phyloP scores from a whole-genome alignment of 1,139 yeast genomes.

The Groenewaldozyma sp. region DNA sequence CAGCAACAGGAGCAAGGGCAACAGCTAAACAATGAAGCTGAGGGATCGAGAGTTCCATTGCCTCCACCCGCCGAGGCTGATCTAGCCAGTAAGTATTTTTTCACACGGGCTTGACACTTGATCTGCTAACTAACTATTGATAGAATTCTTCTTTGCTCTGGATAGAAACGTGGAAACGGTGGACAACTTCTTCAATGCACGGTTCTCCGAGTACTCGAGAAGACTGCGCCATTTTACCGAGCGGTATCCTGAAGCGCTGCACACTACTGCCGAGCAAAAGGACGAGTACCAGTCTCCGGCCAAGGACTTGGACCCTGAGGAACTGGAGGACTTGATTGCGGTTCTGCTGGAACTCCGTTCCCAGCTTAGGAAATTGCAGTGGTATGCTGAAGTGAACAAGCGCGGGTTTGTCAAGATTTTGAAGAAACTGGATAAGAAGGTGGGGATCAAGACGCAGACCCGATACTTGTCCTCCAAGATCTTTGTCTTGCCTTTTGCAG shows the following conservation, averaged over 20 bases:
- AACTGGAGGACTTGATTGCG: constrained; percentile 66
- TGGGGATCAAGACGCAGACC: constrained; percentile 60
- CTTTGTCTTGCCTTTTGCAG: constrained; percentile 66
- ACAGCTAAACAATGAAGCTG: not conserved
- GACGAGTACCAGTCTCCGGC: constrained; percentile 10
- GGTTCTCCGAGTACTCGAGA: constrained; percentile 63
- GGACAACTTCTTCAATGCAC: constrained; percentile 65
- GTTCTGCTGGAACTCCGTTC: constrained; percentile 70
- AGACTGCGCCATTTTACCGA: constrained; percentile 41
- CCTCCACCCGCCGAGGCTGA: constrained; percentile 1
- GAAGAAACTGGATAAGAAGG: constrained; percentile 83
- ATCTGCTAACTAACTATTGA: too few species aligned
- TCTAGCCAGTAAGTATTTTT: too few species aligned
- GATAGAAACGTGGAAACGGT: constrained; percentile 80
- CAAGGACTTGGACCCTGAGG: constrained; percentile 44
- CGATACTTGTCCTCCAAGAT: constrained; percentile 62
- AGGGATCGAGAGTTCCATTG: not conserved
- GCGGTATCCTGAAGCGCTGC: constrained; percentile 19
- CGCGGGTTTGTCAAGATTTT: constrained; percentile 84
- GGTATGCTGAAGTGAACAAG: constrained; percentile 92
- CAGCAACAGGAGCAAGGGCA: not conserved
- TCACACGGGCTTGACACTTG: too few species aligned
- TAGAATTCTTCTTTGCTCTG: constrained; percentile 64
- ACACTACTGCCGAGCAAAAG: constrained; percentile 3
- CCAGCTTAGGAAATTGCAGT: constrained; percentile 66